Percentiles rank a stretch among this genome's conserved stretches.
Evolutionary conservation across 2,329 filamentous ascomycete genomes (phyloP).

Genomic region (Diaporthe eres): DNA sequence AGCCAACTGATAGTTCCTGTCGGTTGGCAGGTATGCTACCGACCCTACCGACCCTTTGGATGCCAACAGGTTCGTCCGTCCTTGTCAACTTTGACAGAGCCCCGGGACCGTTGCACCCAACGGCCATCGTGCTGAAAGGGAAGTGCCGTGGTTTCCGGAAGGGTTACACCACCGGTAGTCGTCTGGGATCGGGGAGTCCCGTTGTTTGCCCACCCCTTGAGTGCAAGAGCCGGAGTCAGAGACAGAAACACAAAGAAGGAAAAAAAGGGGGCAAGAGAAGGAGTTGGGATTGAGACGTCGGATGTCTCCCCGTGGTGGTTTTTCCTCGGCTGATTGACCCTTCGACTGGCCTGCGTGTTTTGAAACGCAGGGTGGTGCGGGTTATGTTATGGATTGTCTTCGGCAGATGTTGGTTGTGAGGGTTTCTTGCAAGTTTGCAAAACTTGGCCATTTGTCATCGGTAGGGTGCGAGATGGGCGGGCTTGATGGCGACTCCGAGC

Average conservation of each 20-base stretch:
- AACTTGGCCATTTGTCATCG: slow-evolving; percentile 14
- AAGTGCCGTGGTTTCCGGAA: not conserved
- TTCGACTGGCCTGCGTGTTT: slow-evolving; percentile 7
- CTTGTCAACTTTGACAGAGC: slow-evolving; percentile 24
- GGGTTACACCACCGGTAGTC: not conserved
- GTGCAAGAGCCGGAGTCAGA: not conserved
- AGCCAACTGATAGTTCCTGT: not conserved
- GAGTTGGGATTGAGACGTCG: slow-evolving; percentile 13
- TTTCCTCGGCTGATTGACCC: slow-evolving; percentile 13
- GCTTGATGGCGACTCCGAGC: not conserved
- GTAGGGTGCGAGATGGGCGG: not conserved
- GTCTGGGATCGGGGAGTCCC: not conserved
- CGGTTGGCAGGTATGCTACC: not conserved
- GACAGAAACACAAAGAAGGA: not conserved
- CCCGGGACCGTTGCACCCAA: not conserved
- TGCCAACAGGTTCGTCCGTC: not conserved
- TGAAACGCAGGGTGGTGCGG: slow-evolving; percentile 25
- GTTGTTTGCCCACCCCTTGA: not conserved
- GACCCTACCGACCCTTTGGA: not conserved
- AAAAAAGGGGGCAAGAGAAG: not conserved
- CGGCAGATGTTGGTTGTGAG: slow-evolving; percentile 17
- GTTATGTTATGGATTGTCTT: slow-evolving; percentile 15
- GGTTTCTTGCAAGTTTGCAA: not conserved
- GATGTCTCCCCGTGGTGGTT: slow-evolving; percentile 13
- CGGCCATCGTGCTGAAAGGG: not conserved